Conservation (phyloP, 2,329 filamentous ascomycete species). For the Metarhizium anisopliae region DNA sequence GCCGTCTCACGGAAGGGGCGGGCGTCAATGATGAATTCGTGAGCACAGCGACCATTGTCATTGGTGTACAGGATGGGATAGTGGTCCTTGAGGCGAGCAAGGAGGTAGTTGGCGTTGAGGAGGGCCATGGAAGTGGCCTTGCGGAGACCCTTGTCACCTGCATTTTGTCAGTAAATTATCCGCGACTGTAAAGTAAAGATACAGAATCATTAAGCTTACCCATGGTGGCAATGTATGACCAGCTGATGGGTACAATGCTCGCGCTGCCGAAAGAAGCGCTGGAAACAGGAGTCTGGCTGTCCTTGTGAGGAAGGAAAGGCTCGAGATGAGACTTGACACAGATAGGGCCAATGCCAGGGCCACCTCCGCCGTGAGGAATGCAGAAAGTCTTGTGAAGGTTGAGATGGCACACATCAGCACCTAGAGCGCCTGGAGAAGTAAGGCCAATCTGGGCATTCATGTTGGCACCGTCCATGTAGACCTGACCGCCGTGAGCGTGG, state of each 20-base stretch:
- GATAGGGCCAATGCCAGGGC: constrained; percentile 88
- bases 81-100: constrained; percentile 74
- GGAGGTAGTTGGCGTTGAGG: constrained; percentile 96
- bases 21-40: constrained; percentile 93
- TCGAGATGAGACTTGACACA: constrained; percentile 77
- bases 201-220: constrained; percentile 32
- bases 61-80: constrained; percentile 95
- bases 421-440: constrained; percentile 89
- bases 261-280: constrained; percentile 82
- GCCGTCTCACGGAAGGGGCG: constrained; percentile 75
- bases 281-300: constrained; percentile 52
- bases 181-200: neutral
- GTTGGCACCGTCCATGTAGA: constrained; percentile 98
- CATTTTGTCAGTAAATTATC: neutral
- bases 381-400: constrained; percentile 99
- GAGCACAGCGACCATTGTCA: constrained; percentile 75
- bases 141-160: constrained; percentile 55
- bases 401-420: constrained; percentile 91
- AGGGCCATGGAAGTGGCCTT: constrained; percentile 86
- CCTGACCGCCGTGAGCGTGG: constrained; percentile 80
- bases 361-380: constrained; percentile 91
- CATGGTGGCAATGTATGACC: constrained; percentile 95
- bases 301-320: constrained; percentile 48
- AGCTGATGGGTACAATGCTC: constrained; percentile 87
- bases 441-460: constrained; percentile 98